phyloP scores from a whole-genome alignment of 352 stramenopile genomes.

The Phytopythium aichiense region DNA sequence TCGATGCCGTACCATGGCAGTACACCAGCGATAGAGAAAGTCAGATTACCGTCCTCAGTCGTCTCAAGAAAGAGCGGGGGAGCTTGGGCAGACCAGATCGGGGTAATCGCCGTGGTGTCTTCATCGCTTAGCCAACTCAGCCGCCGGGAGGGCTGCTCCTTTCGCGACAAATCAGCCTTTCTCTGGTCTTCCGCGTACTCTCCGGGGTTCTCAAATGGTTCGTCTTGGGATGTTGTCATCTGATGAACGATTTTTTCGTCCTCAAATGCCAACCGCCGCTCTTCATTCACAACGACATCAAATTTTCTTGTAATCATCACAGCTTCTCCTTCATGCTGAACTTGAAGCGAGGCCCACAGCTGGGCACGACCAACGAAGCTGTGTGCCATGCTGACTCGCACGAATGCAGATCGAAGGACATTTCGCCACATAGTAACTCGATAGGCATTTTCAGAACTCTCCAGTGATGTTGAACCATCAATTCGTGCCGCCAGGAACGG shows the following conservation, averaged over 20 bases:
- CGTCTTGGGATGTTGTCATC: neutral
- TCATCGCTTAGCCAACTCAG: neutral
- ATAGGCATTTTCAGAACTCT: neutral
- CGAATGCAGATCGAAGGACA: neutral
- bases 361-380: neutral
- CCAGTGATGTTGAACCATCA: neutral
- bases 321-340: neutral
- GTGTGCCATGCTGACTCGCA: neutral
- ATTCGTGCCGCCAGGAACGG: neutral
- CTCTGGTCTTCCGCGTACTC: neutral
- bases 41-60: neutral
- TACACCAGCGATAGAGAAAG: neutral
- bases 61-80: neutral
- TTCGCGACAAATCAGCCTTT: neutral
- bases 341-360: neutral
- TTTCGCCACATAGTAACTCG: neutral
- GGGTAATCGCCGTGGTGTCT: neutral
- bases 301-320: neutral
- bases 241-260: neutral
- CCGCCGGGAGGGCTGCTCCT: neutral
- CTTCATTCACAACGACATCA: neutral
- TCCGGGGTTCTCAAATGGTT: neutral
- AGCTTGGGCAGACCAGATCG: neutral
- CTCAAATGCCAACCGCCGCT: neutral
- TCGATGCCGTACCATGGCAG: slow-evolving; percentile 1